phyloP scores from a whole-genome alignment of 495 filamentous ascomycete species.

The Evansstolkia leycettana region DNA sequence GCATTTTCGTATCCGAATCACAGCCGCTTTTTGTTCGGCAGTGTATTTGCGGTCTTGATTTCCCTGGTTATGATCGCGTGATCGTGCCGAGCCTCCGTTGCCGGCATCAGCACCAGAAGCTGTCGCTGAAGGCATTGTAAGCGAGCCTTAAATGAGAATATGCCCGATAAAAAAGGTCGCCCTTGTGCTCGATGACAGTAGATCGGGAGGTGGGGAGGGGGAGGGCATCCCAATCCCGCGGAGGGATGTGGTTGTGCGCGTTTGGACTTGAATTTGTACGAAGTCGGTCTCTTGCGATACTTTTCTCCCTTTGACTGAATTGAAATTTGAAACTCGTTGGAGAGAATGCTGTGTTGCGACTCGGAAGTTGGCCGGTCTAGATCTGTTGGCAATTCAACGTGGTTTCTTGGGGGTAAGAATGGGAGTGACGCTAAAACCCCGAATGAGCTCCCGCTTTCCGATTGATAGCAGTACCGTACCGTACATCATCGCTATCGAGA shows the following conservation, averaged over 20 bases:
- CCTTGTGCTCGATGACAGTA: background rate
- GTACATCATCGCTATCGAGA: background rate
- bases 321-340: constrained; percentile 3
- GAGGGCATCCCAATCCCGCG: constrained; percentile 5
- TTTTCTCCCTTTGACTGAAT: background rate
- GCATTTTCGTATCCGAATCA: constrained; percentile 76
- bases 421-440: constrained; percentile 13
- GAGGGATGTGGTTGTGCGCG: too few relatives aligned
- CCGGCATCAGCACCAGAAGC: constrained; percentile 59
- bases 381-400: constrained; percentile 14
- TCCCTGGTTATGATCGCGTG: constrained; percentile 83
- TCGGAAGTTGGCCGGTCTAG: background rate
- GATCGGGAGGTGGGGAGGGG: background rate
- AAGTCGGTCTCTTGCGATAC: too few relatives aligned
- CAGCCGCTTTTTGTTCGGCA: constrained; percentile 77
- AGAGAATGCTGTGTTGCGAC: background rate
- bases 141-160: background rate
- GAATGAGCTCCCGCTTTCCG: too few relatives aligned
- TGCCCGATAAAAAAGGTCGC: background rate
- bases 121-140: constrained; percentile 60
- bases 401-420: constrained; percentile 14
- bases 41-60: constrained; percentile 86
- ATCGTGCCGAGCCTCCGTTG: constrained; percentile 49
- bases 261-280: too few relatives aligned
- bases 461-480: too few relatives aligned